A percentile compares a stretch with the other conserved stretches of the same genome.
phyloP scores from a whole-genome alignment of 768 basidiomycete genomes.

The Leccinellum rugosiceps region DNA sequence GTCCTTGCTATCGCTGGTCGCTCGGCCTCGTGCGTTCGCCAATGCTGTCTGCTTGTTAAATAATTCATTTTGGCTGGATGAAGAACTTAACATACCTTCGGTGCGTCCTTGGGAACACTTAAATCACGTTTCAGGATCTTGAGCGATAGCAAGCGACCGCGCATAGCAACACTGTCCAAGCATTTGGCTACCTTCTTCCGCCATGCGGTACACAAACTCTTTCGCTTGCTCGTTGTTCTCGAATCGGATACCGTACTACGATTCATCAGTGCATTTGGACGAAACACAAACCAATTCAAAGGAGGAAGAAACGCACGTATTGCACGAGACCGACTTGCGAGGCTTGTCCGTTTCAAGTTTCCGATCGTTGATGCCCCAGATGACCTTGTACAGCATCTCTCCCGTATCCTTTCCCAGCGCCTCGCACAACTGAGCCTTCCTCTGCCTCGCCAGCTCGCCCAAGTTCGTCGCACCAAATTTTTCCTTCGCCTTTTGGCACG shows the following conservation, averaged over 20 bases:
- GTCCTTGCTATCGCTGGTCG: conserved; percentile 68
- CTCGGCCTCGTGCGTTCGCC: conserved; percentile 53
- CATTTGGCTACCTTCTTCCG: conserved; percentile 72
- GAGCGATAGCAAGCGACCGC: conserved; percentile 74
- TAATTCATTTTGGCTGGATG: conserved; percentile 38
- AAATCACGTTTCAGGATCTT: conserved; percentile 89
- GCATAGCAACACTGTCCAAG: conserved; percentile 63
- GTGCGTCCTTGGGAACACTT: conserved; percentile 80
- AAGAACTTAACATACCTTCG: conserved; percentile 61
- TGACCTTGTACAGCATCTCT: conserved; percentile 78
- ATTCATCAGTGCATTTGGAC: neutral
- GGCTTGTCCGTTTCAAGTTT: conserved; percentile 80
- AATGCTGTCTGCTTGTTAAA: conserved; percentile 74
- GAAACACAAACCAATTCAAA: neutral
- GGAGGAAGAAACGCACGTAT: conserved; percentile 56
- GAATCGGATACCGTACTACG: conserved; percentile 93
- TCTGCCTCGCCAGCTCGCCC: conserved; percentile 63
- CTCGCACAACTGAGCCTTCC: conserved; percentile 62
- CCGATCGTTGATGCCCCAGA: conserved; percentile 83
- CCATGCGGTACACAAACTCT: conserved; percentile 72
- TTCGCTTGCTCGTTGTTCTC: conserved; percentile 79
- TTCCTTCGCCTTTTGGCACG: conserved; percentile 73
- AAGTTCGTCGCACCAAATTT: conserved; percentile 72
- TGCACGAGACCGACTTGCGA: conserved; percentile 89
- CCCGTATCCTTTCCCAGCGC: conserved; percentile 79